Evolutionary conservation across 805 yeast genomes (phyloP).

Genomic region (Suhomyces sp.): DNA sequence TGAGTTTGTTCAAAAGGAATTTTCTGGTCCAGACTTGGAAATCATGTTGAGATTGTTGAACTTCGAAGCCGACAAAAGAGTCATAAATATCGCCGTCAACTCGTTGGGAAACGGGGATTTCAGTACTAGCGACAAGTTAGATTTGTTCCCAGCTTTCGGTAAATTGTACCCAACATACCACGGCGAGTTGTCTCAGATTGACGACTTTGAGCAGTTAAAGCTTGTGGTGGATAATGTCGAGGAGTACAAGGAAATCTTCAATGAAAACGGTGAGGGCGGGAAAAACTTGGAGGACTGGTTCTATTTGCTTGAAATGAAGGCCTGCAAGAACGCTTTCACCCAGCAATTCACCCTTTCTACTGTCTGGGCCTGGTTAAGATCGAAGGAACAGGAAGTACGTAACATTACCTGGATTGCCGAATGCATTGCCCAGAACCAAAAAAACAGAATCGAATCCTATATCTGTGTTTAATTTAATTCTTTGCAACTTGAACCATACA

Average conservation of each 20-base stretch:
- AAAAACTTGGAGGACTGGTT: slow-evolving; percentile 86
- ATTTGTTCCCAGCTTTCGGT: slow-evolving; percentile 80
- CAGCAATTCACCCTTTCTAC: slow-evolving; percentile 92
- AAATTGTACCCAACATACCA: slow-evolving; percentile 70
- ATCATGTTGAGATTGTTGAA: slow-evolving; percentile 73
- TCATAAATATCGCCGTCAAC: slow-evolving; percentile 87
- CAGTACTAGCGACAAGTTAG: slow-evolving; percentile 64
- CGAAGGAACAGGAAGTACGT: slow-evolving; percentile 94
- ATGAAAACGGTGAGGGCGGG: slow-evolving; percentile 32
- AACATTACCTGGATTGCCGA: slow-evolving; percentile 99
- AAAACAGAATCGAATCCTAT: slow-evolving; percentile 87
- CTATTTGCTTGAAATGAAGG: slow-evolving; percentile 86
- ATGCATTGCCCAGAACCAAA: slow-evolving; percentile 98
- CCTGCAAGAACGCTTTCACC: slow-evolving; percentile 89
- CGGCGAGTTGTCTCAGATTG: slow-evolving; percentile 65
- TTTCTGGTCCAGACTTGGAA: slow-evolving; percentile 75
- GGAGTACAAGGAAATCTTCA: slow-evolving; percentile 60
- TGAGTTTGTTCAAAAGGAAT: slow-evolving; percentile 55
- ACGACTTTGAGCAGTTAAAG: slow-evolving; percentile 83
- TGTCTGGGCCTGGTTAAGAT: slow-evolving; percentile 94
- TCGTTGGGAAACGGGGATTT: slow-evolving; percentile 78
- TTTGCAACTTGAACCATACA: no score
- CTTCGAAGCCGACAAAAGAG: slow-evolving; percentile 94
- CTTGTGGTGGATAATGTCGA: slow-evolving; percentile 59
- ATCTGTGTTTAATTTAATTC: slow-evolving; percentile 62